Base-by-base conservation (phyloP, 805 yeast species). In the Candida pini region DNA sequence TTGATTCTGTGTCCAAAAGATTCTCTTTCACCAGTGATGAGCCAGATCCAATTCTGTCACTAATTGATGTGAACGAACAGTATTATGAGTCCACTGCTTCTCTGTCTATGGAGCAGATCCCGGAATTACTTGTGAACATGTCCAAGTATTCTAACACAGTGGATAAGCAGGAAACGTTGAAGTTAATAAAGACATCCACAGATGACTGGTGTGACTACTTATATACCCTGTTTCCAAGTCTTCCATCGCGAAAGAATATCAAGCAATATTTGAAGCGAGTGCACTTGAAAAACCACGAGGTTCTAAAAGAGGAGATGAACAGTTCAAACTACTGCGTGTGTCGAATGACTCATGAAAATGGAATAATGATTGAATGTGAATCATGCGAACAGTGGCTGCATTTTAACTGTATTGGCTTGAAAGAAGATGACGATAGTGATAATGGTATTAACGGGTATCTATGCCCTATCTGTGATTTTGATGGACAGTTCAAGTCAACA, bases 381-480 rank as follows among this genome's bases (percentile, higher is more conserved):
- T 57, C 54, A 13, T 82, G 90, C 53, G 64, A 69, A 34, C 86
- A 80, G 47, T 80, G 88, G 88, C 81, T 73, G 48, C 89, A 81
- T 50, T 68, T 71, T 30, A 57, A 56, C 12, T 81, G 89, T 54
- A 62, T 81, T 28, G 68, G 68, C 33, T 49, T 64, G 26, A 39
- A 41, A 26, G 49, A 45, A 18, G 38, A 38, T 23, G 43, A 37
- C 23, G 47, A 43, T 13, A 35, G 30, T 2, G 54, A 61, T 23
- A 63, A 56, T n/a, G 46, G 43, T 4, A 57, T 60, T 26, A 63
- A 56, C 23, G 56, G 54, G 9, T 78, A 68, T 44, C 54, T 66
- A 10, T 78, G 86, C 56, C 71, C 80, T 1, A 45, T 76, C 17
- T 78, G 86, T 53, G 73, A 72, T 46, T 53, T 51, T 39, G 52